A percentile compares a stretch with the other conserved stretches of the same genome.
Conservation (phyloP, 148 eudicot species). For the Amaranthus palmeri region DNA sequence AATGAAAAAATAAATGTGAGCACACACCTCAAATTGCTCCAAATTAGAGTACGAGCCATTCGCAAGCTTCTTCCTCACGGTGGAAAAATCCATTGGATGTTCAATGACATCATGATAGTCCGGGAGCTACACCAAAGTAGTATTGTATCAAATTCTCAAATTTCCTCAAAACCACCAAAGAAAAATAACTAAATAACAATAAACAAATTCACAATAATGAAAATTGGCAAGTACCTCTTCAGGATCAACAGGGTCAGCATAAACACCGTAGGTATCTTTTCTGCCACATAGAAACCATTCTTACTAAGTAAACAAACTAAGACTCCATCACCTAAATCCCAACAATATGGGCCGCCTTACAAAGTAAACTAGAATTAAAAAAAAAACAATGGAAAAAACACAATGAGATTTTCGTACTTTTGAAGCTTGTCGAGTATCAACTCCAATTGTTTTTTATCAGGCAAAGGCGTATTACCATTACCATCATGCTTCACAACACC, state of each 20-base stretch:
- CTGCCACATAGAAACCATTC: conserved; percentile 51
- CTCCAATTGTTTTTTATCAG: conserved; percentile 75
- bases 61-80: conserved; percentile 77
- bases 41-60: conserved; percentile 62
- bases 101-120: conserved; percentile 84
- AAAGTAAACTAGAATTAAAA: background rate
- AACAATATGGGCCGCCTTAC: background rate
- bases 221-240: conserved; percentile 58
- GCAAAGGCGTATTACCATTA: conserved; percentile 35
- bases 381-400: background rate
- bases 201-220: background rate
- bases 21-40: conserved; percentile 82
- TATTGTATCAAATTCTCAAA: conserved; percentile 10
- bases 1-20: background rate
- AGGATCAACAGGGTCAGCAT: conserved; percentile 96
- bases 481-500: background rate
- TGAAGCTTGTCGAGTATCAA: conserved; percentile 86
- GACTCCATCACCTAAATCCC: too few relatives aligned
- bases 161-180: conserved; percentile 2
- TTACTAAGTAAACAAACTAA: conserved; percentile 7
- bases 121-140: conserved; percentile 70
- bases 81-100: conserved; percentile 92
- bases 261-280: conserved; percentile 92
- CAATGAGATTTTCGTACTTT: conserved; percentile 45
- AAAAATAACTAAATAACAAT: background rate